phyloP scores from a whole-genome alignment of 495 filamentous ascomycete genomes.

The Aspergillus affinis region DNA sequence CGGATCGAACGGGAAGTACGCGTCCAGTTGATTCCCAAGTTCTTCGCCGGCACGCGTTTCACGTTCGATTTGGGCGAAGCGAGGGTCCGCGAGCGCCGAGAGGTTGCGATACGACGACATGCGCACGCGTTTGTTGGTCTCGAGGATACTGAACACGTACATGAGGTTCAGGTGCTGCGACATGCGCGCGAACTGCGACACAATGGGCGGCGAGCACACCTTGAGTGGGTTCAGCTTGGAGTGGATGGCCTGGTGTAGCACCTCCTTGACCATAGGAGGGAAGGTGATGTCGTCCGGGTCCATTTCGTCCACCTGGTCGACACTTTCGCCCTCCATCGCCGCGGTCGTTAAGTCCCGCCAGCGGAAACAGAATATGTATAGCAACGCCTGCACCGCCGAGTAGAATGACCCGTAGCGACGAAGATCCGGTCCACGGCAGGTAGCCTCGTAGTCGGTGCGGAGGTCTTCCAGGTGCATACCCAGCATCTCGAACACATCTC shows the following conservation, averaged over 20 bases:
- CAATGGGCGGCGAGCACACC: conserved; percentile 90
- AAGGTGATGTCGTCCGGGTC: conserved; percentile 69
- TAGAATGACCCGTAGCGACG: conserved; percentile 83
- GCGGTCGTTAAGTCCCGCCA: conserved; percentile 83
- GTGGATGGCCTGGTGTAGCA: conserved; percentile 71
- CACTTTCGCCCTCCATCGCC: conserved; percentile 46
- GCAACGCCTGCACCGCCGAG: conserved; percentile 77
- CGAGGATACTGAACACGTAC: conserved; percentile 82
- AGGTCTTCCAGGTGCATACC: conserved; percentile 69
- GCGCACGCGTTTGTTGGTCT: conserved; percentile 84
- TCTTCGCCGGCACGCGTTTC: conserved; percentile 64
- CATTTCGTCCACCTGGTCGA: conserved; percentile 50
- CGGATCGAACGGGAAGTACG: conserved; percentile 96
- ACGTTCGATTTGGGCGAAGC: conserved; percentile 51
- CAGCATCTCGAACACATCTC: conserved; percentile 73
- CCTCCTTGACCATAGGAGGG: conserved; percentile 68
- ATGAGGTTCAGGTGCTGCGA: conserved; percentile 80
- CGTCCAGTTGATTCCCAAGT: conserved; percentile 77
- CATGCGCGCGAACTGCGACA: conserved; percentile 84
- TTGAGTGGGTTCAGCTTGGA: conserved; percentile 92
- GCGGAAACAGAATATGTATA: conserved; percentile 98
- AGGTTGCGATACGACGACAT: conserved; percentile 59
- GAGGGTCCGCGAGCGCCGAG: conserved; percentile 29
- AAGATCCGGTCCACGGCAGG: conserved; percentile 80
- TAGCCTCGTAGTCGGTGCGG: conserved; percentile 58